Evolutionary conservation across 2,329 filamentous ascomycete species (phyloP), one percentile per base, ranked within the genome.

Genomic region (Diaporthe velutina): DNA sequence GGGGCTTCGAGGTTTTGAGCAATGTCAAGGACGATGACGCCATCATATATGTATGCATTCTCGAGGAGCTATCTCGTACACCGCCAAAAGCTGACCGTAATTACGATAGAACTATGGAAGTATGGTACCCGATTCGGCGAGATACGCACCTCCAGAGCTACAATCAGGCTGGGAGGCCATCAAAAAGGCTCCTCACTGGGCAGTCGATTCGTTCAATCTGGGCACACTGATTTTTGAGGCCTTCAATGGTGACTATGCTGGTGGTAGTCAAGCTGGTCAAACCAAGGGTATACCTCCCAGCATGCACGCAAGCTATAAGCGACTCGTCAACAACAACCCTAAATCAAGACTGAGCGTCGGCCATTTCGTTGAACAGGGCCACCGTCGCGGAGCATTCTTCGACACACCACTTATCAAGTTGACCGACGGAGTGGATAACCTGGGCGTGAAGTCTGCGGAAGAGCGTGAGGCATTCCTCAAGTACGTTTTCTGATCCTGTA

Each of bases 1-100:
- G 94, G 28, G 97, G 97, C 0, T 98, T 99, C 79, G 97, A 99
- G 78, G 90, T 98, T 7, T 84, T 98, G 75, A 98, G 96, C 84
- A 98, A 94, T 50, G 93, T 98, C 85, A 98, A 98, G 80, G 97
- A 98, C 74, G 96, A 98, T 76, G 95, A 98, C 79, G 95, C 96
- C 13, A 88, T 98, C 64, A 96, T 99, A 80, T 98, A 97, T 81
- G 93, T 95, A 78, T 25, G 82, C 28, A 19, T 28, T 12, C 12
- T 22, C 76, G 30, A n/a, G 7, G 4, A n/a, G 10, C 10, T 33
- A 22, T 30, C 22, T 48, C 45, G 10, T 28, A 35, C 25, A 15
- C n/a, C 15, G 35, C 25, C 30, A 3, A 38, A 42, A 33, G n/a
- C 77, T 80, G 64, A 79, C 75, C 0, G 10, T 33, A n/a, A 3